A percentile compares a stretch with the other conserved stretches of the same genome.
These are phyloP conservation scores for Mycena venus DNA, from an alignment of 768 basidiomycete species.

Conservation along the genomic window DNA sequence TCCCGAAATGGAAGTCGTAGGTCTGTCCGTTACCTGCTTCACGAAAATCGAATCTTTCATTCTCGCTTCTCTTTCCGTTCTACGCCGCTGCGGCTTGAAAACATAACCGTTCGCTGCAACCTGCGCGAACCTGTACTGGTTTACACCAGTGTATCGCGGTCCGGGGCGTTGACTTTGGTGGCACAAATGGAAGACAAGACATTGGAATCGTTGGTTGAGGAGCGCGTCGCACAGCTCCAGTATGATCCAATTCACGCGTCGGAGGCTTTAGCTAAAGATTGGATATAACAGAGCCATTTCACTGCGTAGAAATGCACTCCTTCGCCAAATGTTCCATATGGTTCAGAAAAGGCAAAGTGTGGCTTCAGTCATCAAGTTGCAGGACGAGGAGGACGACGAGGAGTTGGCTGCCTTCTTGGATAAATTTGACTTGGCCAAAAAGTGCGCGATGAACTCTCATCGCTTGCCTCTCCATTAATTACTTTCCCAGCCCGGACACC, in stretches of 20 bases:
- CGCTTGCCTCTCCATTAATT: conserved; percentile 1
- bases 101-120: not conserved
- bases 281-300: conserved; percentile 65
- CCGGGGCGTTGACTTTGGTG: not conserved
- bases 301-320: conserved; percentile 75
- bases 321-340: conserved; percentile 80
- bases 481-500: conserved; percentile 51
- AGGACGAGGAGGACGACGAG: conserved; percentile 55
- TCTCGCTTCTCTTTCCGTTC: not conserved
- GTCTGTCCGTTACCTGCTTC: not conserved
- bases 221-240: conserved; percentile 60
- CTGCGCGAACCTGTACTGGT: not conserved
- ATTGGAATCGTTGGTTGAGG: conserved; percentile 55
- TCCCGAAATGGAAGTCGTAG: not conserved
- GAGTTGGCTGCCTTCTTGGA: conserved; percentile 66
- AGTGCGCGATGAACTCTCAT: conserved; percentile 31
- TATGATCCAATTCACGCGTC: conserved; percentile 37
- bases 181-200: conserved; percentile 36
- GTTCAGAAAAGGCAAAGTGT: conserved; percentile 65
- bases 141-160: not conserved
- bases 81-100: not conserved
- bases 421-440: conserved; percentile 62
- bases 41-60: not conserved
- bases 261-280: conserved; percentile 13
- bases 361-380: conserved; percentile 52